Base-by-base conservation (phyloP, 2,329 filamentous ascomycete genomes). In the Sarocladium strictum region DNA sequence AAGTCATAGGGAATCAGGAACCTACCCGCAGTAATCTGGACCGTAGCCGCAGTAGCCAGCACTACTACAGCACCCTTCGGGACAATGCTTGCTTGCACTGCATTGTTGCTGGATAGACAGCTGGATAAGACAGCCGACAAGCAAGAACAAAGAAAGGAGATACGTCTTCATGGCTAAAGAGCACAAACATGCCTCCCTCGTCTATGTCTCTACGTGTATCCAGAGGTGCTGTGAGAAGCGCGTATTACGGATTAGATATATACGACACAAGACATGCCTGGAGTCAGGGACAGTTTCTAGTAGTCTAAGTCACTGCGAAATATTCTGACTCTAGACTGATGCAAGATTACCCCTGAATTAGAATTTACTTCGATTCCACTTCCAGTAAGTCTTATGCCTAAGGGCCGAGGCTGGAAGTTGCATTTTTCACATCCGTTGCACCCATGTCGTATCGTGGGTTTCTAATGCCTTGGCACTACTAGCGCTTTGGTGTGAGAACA, bases 21-120 rank as follows among this genome's bases (percentile, higher is more conserved):
- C 54, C 57, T 33, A 56, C 27, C 32, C 32, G 15, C 32, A 33
- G 32, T 33, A 60, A 29, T 58, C 52, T n/a, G 52, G 57, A 7
- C 57, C 57, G 37, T 67, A 67, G 9, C 69, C 64, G 53, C 55
- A 69, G n/a, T 41, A 40, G 3, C 55, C 56, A 32, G 33, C 54
- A 27, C 41, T 55, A 40, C 60, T 58, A 45, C 58, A 64, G 53
- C 57, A 64, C 26, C 58, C 59, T 38, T 58, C 55, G 32, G 54
- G 52, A 27, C 57, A 64, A 11, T 57, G 57, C 21, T 58, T 63
- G 0, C 53, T 55, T 15, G 50, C 50, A 40, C 45, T 56, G 49
- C 53, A 59, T 35, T 55, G 51, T 33, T 33, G 32, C 15, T 33
- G 32, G 15, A 33, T 33, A 33, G 32, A 33, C 32, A 33, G 32